Base-by-base conservation (phyloP, 495 filamentous ascomycete species). In the Polyplosphaeria fusca region DNA sequence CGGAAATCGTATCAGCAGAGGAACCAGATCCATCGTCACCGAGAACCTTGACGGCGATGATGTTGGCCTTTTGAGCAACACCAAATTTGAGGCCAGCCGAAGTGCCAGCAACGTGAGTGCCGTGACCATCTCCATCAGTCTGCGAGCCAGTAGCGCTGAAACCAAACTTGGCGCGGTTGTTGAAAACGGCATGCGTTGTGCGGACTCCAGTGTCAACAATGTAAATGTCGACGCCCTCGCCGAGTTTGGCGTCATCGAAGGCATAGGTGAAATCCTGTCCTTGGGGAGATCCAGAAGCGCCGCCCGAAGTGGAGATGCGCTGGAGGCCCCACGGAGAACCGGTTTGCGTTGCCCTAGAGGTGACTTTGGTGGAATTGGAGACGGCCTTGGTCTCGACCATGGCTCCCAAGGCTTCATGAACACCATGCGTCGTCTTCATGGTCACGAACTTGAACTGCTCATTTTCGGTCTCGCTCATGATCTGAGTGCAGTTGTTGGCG, bases 171-270 rank as follows among this genome's bases (percentile, higher is more conserved):
- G 18, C 47, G 16, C 32, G 26, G 7, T 35, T 7, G 11, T 32
- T 37, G 55, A 80, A 79, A n/a, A 68, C 72, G 26, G 66, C 52
- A 48, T 80, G 76, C 0, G 66, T 47, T 14, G 65, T 67, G 48
- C 75, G 73, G 55, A 80, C 68, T 24, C 78, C 77, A 1, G 73
- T 78, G 51, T 80, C 77, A 20, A 79, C 54, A 22, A 80, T 50
- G 58, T 80, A 80, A 52, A 80, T 74, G 53, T 79, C 77, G 5
- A 77, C 77, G 12, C 73, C 76, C 0, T 55, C 40, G 4, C 77
- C 77, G 11, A 77, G 69, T 2, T 41, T 51, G 37, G 22, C 27
- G 37, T 61, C 65, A 12, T 70, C 61, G 51, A 73, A 80, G 4
- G 64, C 40, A 53, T 80, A 80, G 5, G 66, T 69, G 65, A 74